Evolutionary conservation across 163 green algal species (phyloP).

Genomic region (Scenedesmus sp.): DNA sequence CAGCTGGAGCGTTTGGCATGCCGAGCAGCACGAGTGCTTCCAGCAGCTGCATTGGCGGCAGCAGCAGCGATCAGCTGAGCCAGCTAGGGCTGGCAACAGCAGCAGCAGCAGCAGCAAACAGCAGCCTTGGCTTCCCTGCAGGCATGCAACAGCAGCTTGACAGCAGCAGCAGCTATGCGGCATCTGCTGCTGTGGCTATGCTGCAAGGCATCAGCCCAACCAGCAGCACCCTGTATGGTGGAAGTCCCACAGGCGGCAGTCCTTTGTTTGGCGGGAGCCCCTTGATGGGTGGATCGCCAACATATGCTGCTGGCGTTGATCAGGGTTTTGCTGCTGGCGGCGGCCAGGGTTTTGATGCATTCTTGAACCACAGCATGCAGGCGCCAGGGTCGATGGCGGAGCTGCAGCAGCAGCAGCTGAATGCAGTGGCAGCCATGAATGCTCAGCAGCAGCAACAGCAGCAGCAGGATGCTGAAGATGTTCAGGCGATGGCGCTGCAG

Average conservation of each 20-base stretch:
- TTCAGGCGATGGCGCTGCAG: not conserved
- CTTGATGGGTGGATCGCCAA: constrained; percentile 7
- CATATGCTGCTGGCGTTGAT: not conserved
- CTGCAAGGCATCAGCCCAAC: constrained; percentile 12
- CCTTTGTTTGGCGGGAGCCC: constrained; percentile 22
- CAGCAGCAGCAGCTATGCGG: not conserved
- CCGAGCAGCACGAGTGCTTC: not conserved
- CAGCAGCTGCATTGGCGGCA: not conserved
- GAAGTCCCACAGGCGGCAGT: not conserved
- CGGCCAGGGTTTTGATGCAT: not conserved
- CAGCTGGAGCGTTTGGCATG: not conserved
- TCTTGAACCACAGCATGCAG: not conserved
- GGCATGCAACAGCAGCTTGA: not conserved
- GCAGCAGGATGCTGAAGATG: not conserved
- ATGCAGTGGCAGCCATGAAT: not conserved
- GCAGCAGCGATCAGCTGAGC: not conserved
- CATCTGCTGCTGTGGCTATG: constrained; percentile 11
- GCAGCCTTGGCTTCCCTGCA: not conserved
- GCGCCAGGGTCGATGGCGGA: not conserved
- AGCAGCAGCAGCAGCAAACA: not conserved
- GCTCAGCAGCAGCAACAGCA: constrained; percentile 24
- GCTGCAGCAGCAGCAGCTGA: constrained; percentile 32
- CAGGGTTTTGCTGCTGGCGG: not conserved
- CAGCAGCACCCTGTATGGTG: constrained; percentile 2
- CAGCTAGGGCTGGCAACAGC: not conserved